These are phyloP conservation scores for Hibiscus mutabilis DNA, from an alignment of 345 rosid genomes.

Conservation along the genomic window DNA sequence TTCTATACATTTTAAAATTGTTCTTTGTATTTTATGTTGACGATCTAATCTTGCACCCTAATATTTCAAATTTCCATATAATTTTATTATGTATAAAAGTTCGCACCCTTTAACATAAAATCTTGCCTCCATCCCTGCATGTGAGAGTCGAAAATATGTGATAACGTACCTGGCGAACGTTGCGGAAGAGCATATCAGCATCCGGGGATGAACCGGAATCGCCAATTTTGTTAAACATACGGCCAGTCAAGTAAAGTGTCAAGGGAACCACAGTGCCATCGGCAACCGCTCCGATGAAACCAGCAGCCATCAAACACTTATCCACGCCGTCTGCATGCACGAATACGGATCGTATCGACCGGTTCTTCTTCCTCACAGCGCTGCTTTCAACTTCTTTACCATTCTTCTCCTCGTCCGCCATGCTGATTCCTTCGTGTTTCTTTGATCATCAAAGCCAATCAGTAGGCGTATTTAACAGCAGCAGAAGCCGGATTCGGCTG, in stretches of 20 bases:
- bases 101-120: too few relatives aligned
- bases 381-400: not conserved
- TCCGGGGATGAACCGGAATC: constrained; percentile 2
- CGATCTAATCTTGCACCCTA: too few relatives aligned
- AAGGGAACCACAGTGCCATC: constrained; percentile 58
- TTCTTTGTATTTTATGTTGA: too few relatives aligned
- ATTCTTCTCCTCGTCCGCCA: constrained; percentile 17
- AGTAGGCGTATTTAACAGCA: too few relatives aligned
- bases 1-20: too few relatives aligned
- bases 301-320: constrained; percentile 47
- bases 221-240: constrained; percentile 56
- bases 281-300: constrained; percentile 54
- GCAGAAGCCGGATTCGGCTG: too few relatives aligned
- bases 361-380: not conserved
- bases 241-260: constrained; percentile 38
- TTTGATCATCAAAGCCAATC: too few relatives aligned
- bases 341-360: constrained; percentile 46
- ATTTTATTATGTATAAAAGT: too few relatives aligned
- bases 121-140: too few relatives aligned
- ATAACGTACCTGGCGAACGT: constrained; percentile 34
- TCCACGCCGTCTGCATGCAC: constrained; percentile 55
- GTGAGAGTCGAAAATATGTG: not conserved
- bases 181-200: constrained; percentile 24
- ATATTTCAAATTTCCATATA: too few relatives aligned
- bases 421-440: not conserved